Base-by-base conservation (phyloP, 2,329 filamentous ascomycete species). In the Sporothrix inflata region DNA sequence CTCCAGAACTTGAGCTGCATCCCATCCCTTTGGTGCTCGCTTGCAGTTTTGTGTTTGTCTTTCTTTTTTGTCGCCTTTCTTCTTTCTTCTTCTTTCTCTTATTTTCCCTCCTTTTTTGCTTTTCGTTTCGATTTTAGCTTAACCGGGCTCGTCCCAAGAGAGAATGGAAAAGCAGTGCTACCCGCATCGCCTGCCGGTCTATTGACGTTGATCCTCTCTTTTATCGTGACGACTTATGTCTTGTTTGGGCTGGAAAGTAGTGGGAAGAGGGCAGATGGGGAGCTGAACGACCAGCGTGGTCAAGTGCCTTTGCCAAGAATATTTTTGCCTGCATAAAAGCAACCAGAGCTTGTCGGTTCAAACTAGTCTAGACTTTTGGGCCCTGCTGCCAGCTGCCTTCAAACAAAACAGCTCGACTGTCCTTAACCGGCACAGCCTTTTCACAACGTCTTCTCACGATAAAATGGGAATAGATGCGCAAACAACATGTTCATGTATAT, bases 211-310 rank as follows among this genome's bases (percentile, higher is more conserved):
- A 34, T 34, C 30, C 30, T 42, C 40, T 42, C 40, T 9, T 11
- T 38, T 40, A 61, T 40, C 55, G 55, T 21, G 30, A n/a, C 55
- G 19, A 40, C 34, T 38, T 61, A 40, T 61, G 55, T 61, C 55
- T 38, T 16, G 2, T n/a, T 61, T 61, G 55, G 30, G 34, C 11
- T 21, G 16, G 11, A 21, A 61, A 21, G 19, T 8, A 61, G 30
- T n/a, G 30, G 5, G 12, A 40, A 40, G 16, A 61, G 55, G 19
- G 34, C 55, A 21, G 53, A 34, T 12, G 30, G 5, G n/a, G 27
- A 60, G 30, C 55, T 60, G 55, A 60, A 60, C 24, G 55, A 61
- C 8, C 55, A 38, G 34, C 14, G 34, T 38, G 30, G 55, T n/a
- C 55, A 61, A 40, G 55, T 40, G 55, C 5, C 34, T 11, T 9